phyloP scores from a whole-genome alignment of 345 rosid species.

The Eucalyptus albens region DNA sequence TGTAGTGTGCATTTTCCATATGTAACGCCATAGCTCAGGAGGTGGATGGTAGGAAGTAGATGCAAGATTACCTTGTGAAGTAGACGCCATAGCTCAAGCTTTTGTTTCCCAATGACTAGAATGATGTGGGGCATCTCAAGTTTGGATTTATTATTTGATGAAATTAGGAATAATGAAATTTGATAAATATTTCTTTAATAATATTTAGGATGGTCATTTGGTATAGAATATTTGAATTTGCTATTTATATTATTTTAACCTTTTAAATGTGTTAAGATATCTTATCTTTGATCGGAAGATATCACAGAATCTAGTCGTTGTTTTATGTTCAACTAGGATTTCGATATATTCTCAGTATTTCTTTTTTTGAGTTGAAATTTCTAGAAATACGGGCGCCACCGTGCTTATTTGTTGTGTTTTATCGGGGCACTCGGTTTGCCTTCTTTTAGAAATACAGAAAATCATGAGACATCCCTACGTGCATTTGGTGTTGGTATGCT shows the following conservation, averaged over 20 bases:
- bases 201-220: too few relatives aligned
- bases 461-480: background rate
- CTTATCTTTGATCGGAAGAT: background rate
- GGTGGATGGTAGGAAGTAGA: too few relatives aligned
- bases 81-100: too few relatives aligned
- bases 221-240: background rate
- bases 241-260: too few relatives aligned
- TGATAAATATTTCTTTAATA: background rate
- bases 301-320: background rate
- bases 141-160: background rate
- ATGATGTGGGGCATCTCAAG: background rate
- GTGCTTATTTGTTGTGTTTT: background rate
- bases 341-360: rapidly evolving
- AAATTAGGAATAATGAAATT: background rate
- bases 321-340: rapidly evolving
- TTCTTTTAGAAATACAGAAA: too few relatives aligned
- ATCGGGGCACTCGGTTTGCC: background rate
- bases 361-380: background rate
- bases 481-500: background rate
- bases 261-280: background rate
- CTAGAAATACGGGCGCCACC: rapidly evolving
- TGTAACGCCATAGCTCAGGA: too few relatives aligned
- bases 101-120: background rate
- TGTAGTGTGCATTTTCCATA: too few relatives aligned
- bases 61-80: too few relatives aligned